Evolutionary conservation across 495 filamentous ascomycete genomes (phyloP), one percentile per base, ranked within the genome.

Genomic region (Aspergillus panamensis): DNA sequence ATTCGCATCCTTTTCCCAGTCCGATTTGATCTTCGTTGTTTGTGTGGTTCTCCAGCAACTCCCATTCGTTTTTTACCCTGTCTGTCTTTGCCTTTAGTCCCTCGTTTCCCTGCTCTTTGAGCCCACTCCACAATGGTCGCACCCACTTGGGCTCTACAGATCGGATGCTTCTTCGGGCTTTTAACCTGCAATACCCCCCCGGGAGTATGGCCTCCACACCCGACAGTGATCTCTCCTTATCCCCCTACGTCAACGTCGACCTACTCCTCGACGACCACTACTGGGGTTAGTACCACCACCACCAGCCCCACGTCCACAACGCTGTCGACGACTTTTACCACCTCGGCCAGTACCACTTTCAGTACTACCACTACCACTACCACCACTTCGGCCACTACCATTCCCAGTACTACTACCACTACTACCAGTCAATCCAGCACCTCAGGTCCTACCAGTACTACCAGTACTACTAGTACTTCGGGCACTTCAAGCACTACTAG

Each of bases 111-210:
- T 48, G 25, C 39, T 57, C 53, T 57, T 57, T 53, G 62, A 59
- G 66, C 21, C 66, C 37, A 21, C 43, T 66, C 59, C 59, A 70
- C 48, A 40, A 53, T 74, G 72, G 57, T 66, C 9, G 55, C 35
- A 48, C 60, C 64, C 30, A 53, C 56, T 35, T 69, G 66, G 62
- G 59, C 66, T 40, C 40, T 73, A 31, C 54, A 66, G 58, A 33
- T 65, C 17, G 65, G 62, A 29, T 73, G 72, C 47, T 75, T 62
- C 65, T 69, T 66, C 37, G 72, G 67, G 32, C 58, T 75, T 70
- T 69, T 75, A 72, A 73, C 69, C 40, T 75, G 72, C 69, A 61
- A 66, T 57, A 69, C 72, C 50, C 63, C 62, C 65, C 70, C 68
- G 9, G 72, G 70, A 48, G 67, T 65, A 57, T 75, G 65, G 66